Evolutionary conservation across 2,329 filamentous ascomycete species (phyloP).

Genomic region (Akanthomyces uredinophilus): DNA sequence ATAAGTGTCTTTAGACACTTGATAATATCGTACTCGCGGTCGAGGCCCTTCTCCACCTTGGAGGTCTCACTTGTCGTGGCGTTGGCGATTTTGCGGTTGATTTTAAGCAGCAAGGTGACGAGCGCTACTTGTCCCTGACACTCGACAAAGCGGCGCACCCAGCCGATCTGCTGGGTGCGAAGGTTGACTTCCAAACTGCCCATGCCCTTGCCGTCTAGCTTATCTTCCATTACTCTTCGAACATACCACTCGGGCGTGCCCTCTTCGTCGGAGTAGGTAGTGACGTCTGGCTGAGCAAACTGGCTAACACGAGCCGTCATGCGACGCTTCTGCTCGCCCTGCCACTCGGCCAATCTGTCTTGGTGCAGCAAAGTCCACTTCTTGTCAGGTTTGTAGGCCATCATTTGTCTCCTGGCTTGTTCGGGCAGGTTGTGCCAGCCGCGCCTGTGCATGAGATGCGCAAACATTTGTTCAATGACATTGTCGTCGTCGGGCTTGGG

Average conservation of each 20-base stretch:
- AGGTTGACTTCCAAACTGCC: constrained; percentile 91
- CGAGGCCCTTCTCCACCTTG: constrained; percentile 70
- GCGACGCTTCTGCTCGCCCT: constrained; percentile 87
- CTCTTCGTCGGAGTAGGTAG: constrained; percentile 83
- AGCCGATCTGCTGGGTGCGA: constrained; percentile 92
- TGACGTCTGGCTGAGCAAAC: constrained; percentile 63
- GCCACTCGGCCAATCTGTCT: constrained; percentile 86
- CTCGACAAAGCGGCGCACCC: constrained; percentile 95
- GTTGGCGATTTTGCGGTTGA: constrained; percentile 78
- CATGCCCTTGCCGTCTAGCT: constrained; percentile 83
- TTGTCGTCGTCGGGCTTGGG: constrained; percentile 73
- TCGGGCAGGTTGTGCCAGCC: constrained; percentile 97
- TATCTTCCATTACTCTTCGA: constrained; percentile 92
- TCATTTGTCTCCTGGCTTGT: constrained; percentile 90
- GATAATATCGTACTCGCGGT: constrained; percentile 93
- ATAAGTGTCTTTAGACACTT: constrained; percentile 96
- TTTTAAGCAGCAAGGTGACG: constrained; percentile 87
- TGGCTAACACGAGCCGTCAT: constrained; percentile 68
- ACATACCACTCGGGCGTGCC: constrained; percentile 98
- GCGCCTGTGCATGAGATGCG: constrained; percentile 92
- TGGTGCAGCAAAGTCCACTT: constrained; percentile 98
- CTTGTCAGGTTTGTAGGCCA: constrained; percentile 87
- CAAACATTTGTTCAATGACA: constrained; percentile 84
- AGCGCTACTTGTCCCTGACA: constrained; percentile 95
- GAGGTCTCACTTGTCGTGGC: constrained; percentile 60